Conservation (phyloP, 257 asterid genomes). For the Ligustrum vulgare region DNA sequence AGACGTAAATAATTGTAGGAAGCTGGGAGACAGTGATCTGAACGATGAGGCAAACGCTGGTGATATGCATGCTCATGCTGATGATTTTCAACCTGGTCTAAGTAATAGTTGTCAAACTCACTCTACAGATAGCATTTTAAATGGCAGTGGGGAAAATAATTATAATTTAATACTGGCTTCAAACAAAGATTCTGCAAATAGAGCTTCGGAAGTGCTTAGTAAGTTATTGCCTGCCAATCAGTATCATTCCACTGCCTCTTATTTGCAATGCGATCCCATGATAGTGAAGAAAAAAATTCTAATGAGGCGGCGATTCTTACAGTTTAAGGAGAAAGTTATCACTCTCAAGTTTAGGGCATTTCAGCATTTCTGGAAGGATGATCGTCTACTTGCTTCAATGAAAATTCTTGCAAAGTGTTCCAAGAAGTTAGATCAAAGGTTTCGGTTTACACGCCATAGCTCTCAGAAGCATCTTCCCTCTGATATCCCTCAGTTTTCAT, state of each 20-base stretch:
- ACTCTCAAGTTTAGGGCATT: slow-evolving; percentile 66
- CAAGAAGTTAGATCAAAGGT: slow-evolving; percentile 62
- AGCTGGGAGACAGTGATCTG: slow-evolving; percentile 28
- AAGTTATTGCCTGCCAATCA: slow-evolving; percentile 51
- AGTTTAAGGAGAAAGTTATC: slow-evolving; percentile 66
- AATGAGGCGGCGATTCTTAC: slow-evolving; percentile 44
- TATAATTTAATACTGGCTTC: slow-evolving; percentile 54
- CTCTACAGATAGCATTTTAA: slow-evolving; percentile 24
- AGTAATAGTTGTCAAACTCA: slow-evolving; percentile 22
- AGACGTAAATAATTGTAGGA: slow-evolving; percentile 30
- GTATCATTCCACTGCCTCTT: slow-evolving; percentile 30
- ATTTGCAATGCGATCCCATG: slow-evolving; percentile 32
- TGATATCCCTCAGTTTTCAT: slow-evolving; percentile 49
- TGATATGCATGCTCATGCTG: slow-evolving; percentile 5
- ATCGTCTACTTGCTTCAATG: slow-evolving; percentile 55
- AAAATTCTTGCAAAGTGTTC: slow-evolving; percentile 69
- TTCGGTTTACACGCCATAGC: slow-evolving; percentile 37
- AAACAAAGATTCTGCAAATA: slow-evolving; percentile 47
- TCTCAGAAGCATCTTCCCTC: slow-evolving; percentile 62
- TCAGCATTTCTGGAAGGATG: slow-evolving; percentile 87
- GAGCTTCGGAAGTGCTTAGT: slow-evolving; percentile 57
- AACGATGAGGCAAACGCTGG: slow-evolving; percentile 31
- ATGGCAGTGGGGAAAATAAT: slow-evolving; percentile 32
- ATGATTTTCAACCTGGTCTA: slow-evolving; percentile 24
- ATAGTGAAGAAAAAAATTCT: slow-evolving; percentile 48